Evolutionary conservation across 1,139 yeast genomes (phyloP).

Genomic region (Candida sp.): DNA sequence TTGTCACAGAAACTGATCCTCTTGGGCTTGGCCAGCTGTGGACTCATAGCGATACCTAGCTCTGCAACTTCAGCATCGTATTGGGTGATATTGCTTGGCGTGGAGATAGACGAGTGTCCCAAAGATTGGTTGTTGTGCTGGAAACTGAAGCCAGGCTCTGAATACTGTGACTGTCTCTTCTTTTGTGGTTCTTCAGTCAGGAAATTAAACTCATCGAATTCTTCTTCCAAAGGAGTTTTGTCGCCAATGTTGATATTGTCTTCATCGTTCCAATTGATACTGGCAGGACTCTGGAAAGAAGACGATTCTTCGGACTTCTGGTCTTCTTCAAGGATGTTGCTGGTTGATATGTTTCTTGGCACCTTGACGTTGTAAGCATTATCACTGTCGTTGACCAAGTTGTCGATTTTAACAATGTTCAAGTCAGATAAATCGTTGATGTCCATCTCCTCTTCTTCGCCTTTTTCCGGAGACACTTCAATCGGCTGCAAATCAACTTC

Average conservation of each 20-base stretch:
- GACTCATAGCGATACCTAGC: constrained; percentile 50
- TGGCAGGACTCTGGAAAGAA: constrained; percentile 41
- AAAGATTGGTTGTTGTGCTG: constrained; percentile 22
- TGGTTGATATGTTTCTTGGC: constrained; percentile 11
- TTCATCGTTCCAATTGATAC: constrained; percentile 51
- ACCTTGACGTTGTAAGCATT: constrained; percentile 12
- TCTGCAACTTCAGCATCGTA: constrained; percentile 50
- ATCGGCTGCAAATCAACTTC: constrained; percentile 11
- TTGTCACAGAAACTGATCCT: constrained; percentile 33
- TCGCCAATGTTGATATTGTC: constrained; percentile 30
- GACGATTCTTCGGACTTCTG: constrained; percentile 32
- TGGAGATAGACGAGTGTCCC: constrained; percentile 34
- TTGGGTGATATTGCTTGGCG: constrained; percentile 46
- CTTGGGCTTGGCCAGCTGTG: constrained; percentile 25
- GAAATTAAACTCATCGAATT: constrained; percentile 12
- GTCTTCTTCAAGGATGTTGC: constrained; percentile 16
- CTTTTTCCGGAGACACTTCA: constrained; percentile 10
- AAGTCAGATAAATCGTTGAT: constrained; percentile 46
- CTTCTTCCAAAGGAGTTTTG: constrained; percentile 8
- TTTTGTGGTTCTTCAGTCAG: constrained; percentile 4
- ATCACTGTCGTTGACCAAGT: constrained; percentile 30
- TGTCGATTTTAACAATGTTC: constrained; percentile 42
- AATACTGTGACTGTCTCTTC: constrained; percentile 2
- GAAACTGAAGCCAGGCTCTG: constrained; percentile 20
- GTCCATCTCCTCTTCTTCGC: constrained; percentile 23